These are phyloP conservation scores for Suillus weaverae DNA, from an alignment of 768 basidiomycete genomes.

Conservation along the genomic window DNA sequence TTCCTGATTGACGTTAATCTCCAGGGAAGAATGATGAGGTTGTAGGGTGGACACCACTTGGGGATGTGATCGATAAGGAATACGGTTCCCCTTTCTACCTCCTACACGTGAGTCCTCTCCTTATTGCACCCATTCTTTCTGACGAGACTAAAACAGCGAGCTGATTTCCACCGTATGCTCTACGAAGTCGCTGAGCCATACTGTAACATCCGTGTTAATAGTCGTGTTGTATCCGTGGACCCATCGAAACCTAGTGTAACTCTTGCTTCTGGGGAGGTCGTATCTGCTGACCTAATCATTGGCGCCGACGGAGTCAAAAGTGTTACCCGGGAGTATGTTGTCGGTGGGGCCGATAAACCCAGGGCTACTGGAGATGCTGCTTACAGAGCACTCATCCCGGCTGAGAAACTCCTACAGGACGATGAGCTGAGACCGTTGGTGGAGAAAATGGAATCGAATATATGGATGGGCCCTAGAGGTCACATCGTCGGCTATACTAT, in stretches of 20 bases:
- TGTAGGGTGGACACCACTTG: constrained; percentile 39
- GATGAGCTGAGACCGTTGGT: constrained; percentile 52
- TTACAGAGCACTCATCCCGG: constrained; percentile 55
- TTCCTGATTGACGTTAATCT: background rate
- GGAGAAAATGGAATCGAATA: constrained; percentile 51
- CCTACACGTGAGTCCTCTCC: constrained; percentile 32
- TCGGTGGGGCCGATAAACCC: constrained; percentile 46
- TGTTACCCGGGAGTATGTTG: constrained; percentile 46
- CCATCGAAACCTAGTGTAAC: constrained; percentile 35
- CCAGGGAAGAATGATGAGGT: constrained; percentile 35
- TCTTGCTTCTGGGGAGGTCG: constrained; percentile 43
- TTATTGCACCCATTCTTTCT: background rate
- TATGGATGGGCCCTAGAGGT: constrained; percentile 58
- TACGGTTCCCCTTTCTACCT: constrained; percentile 37
- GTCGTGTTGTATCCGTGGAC: constrained; percentile 38
- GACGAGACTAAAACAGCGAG: constrained; percentile 31
- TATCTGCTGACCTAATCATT: constrained; percentile 48
- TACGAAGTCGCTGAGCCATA: constrained; percentile 36
- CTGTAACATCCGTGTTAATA: constrained; percentile 37
- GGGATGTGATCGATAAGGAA: constrained; percentile 29
- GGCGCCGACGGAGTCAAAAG: constrained; percentile 60
- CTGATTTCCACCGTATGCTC: constrained; percentile 47
- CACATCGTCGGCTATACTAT: constrained; percentile 50
- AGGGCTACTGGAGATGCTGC: constrained; percentile 64
- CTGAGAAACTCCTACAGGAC: constrained; percentile 46